A percentile compares a stretch with the other conserved stretches of the same genome.
phyloP scores from a whole-genome alignment of 2,329 filamentous ascomycete genomes.

The Arthrinium phaeospermum region DNA sequence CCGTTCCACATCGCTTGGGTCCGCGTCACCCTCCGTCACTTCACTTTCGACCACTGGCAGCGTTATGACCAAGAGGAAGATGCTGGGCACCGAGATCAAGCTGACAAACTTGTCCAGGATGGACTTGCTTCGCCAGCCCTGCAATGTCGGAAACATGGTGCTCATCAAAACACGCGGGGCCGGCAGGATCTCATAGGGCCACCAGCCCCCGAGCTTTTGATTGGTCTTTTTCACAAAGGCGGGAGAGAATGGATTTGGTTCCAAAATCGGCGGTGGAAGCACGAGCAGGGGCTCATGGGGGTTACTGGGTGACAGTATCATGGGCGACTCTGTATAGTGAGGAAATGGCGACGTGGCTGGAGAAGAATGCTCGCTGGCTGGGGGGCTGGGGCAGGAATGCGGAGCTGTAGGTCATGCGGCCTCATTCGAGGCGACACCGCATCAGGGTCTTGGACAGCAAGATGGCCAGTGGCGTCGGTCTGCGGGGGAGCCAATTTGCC shows the following conservation, averaged over 20 bases:
- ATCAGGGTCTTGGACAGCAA: constrained; percentile 26
- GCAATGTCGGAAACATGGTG: constrained; percentile 87
- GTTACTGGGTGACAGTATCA: constrained; percentile 48
- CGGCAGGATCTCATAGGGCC: constrained; percentile 78
- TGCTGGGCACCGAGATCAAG: constrained; percentile 83
- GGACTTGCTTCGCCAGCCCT: constrained; percentile 81
- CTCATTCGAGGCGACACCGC: neutral
- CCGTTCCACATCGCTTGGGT: constrained; percentile 42
- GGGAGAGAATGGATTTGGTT: constrained; percentile 50
- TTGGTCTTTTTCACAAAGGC: constrained; percentile 46
- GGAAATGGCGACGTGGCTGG: constrained; percentile 70
- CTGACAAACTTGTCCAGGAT: constrained; percentile 85
- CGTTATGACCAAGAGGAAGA: constrained; percentile 88
- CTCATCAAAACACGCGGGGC: constrained; percentile 72
- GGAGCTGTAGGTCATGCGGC: constrained; percentile 44
- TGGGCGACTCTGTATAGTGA: constrained; percentile 65
- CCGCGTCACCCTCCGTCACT: constrained; percentile 55
- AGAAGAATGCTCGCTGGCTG: constrained; percentile 52
- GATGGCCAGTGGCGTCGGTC: constrained; percentile 25
- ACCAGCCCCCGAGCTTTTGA: constrained; percentile 69
- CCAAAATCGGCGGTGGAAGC: constrained; percentile 56
- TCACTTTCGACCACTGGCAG: constrained; percentile 86
- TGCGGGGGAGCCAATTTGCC: constrained; percentile 41
- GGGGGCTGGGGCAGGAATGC: constrained; percentile 51
- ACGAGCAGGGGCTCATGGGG: constrained; percentile 57